Base-by-base conservation (phyloP, 1,139 yeast genomes). In the Debaryomyces nepalensis region DNA sequence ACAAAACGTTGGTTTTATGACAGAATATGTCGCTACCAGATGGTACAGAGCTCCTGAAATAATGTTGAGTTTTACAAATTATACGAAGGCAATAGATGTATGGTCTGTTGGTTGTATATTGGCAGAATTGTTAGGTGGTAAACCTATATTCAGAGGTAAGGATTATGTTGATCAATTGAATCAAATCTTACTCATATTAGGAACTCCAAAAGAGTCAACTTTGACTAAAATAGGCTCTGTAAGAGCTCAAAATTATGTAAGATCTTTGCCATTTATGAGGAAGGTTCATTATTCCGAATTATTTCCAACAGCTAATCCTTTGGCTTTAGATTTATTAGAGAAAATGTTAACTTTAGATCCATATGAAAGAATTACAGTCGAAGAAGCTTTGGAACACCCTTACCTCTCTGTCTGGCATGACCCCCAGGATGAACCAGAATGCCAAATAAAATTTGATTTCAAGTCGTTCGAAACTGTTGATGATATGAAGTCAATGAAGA, bases 41-140 rank as follows among this genome's bases (percentile, higher is more conserved):
- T 95, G 93, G 74, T 93, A 93, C 66, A 79, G 99, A 52, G 99
- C 99, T 0, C 99, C 99, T 2, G 99, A 93, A 61, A 89, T 93
- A 63, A 93, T 93, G 93, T 75, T 93, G 44, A 84, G 95, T 54
- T 89, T 88, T 64, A 93, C 93, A 57, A 87, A 90, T 48, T 93
- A 93, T 66, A 87, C 97, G 4, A 90, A 89, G 67, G 97, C 99
- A 19, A 91, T 93, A 47, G 99, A 93, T 62, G 77, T 93, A 41
- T 93, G 99, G 99, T 88, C 97, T 0, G 95, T 91, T 20, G 99
- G 99, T 1, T 93, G 99, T 68, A 91, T 93, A 46, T 70, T 93
- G 45, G 99, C 97, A 0, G 99, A 93, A 60, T 73, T 93, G 41
- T 70, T 93, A 11, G 98, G 97, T 2, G 93, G 97, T 0, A 84